phyloP scores from a whole-genome alignment of 1,284 basidiomycete species.

The Marasmius tenuissimus region DNA sequence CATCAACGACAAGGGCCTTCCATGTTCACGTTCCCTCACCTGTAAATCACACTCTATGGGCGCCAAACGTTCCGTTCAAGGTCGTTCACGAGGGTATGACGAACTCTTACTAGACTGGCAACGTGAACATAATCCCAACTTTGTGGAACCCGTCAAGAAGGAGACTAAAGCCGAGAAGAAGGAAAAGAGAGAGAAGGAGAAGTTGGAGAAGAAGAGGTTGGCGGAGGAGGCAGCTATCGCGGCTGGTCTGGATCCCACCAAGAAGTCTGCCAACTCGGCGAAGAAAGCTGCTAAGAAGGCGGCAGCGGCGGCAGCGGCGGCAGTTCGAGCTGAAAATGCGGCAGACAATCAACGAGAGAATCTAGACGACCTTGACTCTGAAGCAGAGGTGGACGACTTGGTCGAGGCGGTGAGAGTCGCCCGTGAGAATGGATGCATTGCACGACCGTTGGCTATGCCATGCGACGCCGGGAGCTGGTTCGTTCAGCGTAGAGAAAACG shows the following conservation, averaged over 20 bases:
- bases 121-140: conserved; percentile 85
- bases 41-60: conserved; percentile 99
- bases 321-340: conserved; percentile 40
- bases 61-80: conserved; percentile 89
- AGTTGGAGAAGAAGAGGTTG: conserved; percentile 71
- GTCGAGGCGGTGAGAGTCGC: conserved; percentile 49
- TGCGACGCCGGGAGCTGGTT: conserved; percentile 70
- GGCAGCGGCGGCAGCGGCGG: conserved; percentile 39
- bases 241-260: conserved; percentile 44
- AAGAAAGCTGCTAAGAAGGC: conserved; percentile 51
- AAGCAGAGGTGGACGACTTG: conserved; percentile 67
- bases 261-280: conserved; percentile 31
- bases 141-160: conserved; percentile 87
- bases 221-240: conserved; percentile 67
- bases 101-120: conserved; percentile 92
- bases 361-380: conserved; percentile 78
- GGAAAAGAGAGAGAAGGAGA: conserved; percentile 76
- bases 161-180: conserved; percentile 82
- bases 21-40: conserved; percentile 95
- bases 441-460: conserved; percentile 55
- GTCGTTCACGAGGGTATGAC: conserved; percentile 86
- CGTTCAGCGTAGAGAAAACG: conserved; percentile 69
- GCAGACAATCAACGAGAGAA: conserved; percentile 70
- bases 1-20: conserved; percentile 93
- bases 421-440: conserved; percentile 53